A percentile compares a stretch with the other conserved stretches of the same genome.
Conservation (phyloP, 306 rosid species). For the Prinsepia uniflora region DNA sequence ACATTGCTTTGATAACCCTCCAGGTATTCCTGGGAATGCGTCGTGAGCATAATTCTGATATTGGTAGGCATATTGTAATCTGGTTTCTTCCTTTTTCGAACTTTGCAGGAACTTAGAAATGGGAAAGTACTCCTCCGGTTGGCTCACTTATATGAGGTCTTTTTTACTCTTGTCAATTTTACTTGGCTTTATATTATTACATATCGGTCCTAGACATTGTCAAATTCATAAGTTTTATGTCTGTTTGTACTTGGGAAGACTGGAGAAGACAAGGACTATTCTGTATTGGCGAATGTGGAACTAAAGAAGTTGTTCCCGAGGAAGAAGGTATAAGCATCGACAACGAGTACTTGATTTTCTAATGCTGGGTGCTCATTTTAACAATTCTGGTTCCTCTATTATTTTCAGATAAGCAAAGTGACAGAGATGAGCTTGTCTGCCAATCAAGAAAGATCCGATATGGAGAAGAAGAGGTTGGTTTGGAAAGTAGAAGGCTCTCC, state of each 20-base stretch:
- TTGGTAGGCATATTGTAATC: neutral
- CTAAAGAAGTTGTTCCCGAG: conserved; percentile 64
- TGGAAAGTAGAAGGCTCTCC: conserved; percentile 67
- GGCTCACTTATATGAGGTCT: conserved; percentile 83
- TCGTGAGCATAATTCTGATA: neutral
- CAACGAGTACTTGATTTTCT: neutral
- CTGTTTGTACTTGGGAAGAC: conserved; percentile 37
- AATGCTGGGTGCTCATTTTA: neutral
- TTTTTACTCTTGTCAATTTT: neutral
- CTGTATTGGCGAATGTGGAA: conserved; percentile 58
- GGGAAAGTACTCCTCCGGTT: conserved; percentile 74
- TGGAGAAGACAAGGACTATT: conserved; percentile 79
- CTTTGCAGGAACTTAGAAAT: conserved; percentile 65
- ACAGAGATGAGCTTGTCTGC: conserved; percentile 77
- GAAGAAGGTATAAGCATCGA: conserved; percentile 47
- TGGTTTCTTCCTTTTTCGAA: conserved; percentile 19
- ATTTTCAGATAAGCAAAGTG: conserved; percentile 59
- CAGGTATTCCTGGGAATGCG: conserved; percentile 42
- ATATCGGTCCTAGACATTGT: conserved; percentile 9
- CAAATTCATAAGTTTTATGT: conserved; percentile 16
- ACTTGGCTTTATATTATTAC: neutral
- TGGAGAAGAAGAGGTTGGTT: conserved; percentile 60
- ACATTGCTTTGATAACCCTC: conserved; percentile 68
- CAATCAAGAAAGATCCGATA: conserved; percentile 75
- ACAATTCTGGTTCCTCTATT: conserved; percentile 5